Evolutionary conservation across 257 asterid genomes (phyloP).

Genomic region (Solanum medicagineum): DNA sequence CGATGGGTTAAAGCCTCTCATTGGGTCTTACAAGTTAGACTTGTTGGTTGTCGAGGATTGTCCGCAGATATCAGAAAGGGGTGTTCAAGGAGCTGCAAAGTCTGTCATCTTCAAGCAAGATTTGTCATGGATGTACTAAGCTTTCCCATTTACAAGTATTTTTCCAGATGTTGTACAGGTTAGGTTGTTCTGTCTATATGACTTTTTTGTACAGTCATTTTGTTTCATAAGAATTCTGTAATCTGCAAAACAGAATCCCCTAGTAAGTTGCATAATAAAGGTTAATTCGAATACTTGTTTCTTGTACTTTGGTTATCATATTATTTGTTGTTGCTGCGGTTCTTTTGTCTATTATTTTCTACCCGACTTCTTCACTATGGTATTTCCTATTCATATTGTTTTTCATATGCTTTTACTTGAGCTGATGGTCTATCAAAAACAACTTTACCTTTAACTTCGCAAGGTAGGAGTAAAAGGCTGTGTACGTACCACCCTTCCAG

Average conservation of each 20-base stretch:
- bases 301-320: not conserved
- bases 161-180: not conserved
- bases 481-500: not conserved
- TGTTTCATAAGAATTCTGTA: not conserved
- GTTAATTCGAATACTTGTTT: not conserved
- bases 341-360: not conserved
- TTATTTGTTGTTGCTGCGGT: not conserved
- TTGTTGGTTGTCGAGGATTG: slow-evolving; percentile 59
- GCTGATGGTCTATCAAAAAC: not conserved
- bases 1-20: slow-evolving; percentile 53
- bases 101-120: slow-evolving; percentile 53
- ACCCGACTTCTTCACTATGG: not conserved
- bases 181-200: not conserved
- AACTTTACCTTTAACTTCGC: not conserved
- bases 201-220: not conserved
- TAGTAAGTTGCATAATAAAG: not conserved
- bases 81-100: slow-evolving; percentile 53
- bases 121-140: slow-evolving; percentile 67
- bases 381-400: not conserved
- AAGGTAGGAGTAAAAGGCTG: not conserved
- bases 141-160: not conserved
- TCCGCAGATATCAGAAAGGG: slow-evolving; percentile 68
- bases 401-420: not conserved
- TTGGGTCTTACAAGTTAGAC: slow-evolving; percentile 39
- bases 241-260: not conserved